phyloP scores from a whole-genome alignment of 805 yeast species.

The Lipomyces chichibuensis region DNA sequence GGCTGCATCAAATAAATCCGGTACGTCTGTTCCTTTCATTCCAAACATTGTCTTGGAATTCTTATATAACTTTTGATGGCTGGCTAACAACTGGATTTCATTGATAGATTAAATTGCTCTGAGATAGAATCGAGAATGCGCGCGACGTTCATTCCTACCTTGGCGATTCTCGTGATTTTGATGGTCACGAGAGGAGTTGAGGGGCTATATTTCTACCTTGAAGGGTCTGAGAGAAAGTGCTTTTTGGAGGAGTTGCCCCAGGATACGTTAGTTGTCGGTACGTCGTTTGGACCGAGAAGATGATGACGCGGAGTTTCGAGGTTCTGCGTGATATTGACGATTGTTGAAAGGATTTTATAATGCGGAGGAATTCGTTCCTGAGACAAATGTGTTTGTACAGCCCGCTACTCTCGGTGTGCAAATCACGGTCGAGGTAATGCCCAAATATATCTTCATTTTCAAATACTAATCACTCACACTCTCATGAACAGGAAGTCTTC shows the following conservation, averaged over 20 bases:
- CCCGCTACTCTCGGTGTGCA: slow-evolving; percentile 59
- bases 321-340: not conserved
- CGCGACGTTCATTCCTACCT: not conserved
- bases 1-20: too few relatives aligned
- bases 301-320: too few relatives aligned
- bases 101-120: not conserved
- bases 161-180: slow-evolving; percentile 24
- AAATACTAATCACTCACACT: slow-evolving; percentile 24
- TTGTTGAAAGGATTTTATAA: slow-evolving; percentile 54
- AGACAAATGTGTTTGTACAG: slow-evolving; percentile 55
- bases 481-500: slow-evolving; percentile 60
- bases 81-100: not conserved
- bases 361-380: slow-evolving; percentile 62
- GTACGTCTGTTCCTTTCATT: too few relatives aligned
- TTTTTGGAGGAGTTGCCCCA: slow-evolving; percentile 79
- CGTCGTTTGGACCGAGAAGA: slow-evolving; percentile 24
- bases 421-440: slow-evolving; percentile 65
- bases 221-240: slow-evolving; percentile 76
- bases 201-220: slow-evolving; percentile 77
- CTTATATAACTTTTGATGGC: not conserved
- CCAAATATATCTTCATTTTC: not conserved
- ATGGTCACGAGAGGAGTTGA: slow-evolving; percentile 35
- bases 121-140: not conserved
- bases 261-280: slow-evolving; percentile 79
- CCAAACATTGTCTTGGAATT: too few relatives aligned